These are phyloP conservation scores for Colletotrichum eremochloae DNA, from an alignment of 2,329 filamentous ascomycete species.

Conservation along the genomic window DNA sequence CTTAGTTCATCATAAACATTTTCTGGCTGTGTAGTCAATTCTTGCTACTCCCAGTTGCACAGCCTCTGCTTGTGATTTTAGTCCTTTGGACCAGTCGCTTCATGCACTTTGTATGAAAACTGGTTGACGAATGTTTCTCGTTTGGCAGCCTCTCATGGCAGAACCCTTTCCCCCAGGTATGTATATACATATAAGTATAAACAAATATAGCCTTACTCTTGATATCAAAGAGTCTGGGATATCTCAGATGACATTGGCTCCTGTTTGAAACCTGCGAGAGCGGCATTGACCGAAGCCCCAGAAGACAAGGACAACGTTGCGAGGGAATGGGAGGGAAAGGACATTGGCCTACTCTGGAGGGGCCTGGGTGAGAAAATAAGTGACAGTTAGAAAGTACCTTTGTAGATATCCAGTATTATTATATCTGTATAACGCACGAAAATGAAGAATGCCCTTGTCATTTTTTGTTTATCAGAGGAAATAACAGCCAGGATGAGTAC, in stretches of 20 bases:
- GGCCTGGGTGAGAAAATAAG: not conserved
- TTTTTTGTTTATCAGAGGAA: not conserved
- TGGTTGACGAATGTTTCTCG: too few species aligned
- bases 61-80: not conserved
- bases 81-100: not conserved
- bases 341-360: slow-evolving; percentile 15
- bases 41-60: not conserved
- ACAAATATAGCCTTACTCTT: not conserved
- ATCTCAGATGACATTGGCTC: not conserved
- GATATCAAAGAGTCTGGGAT: not conserved
- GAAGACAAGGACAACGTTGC: slow-evolving; percentile 12
- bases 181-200: not conserved
- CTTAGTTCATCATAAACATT: slow-evolving; percentile 23
- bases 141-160: not conserved
- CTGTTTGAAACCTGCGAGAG: not conserved
- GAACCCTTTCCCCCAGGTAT: not conserved
- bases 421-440: not conserved
- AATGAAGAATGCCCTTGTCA: not conserved
- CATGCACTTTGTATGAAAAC: not conserved
- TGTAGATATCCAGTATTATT: not conserved
- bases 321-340: not conserved
- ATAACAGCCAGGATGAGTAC: not conserved
- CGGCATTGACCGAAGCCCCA: slow-evolving; percentile 4
- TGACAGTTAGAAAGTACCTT: not conserved
- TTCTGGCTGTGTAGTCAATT: not conserved